A percentile compares a stretch with the other conserved stretches of the same genome.
Evolutionary conservation across 1,139 yeast genomes (phyloP).

Genomic region (Suhomyces chickasaworum): DNA sequence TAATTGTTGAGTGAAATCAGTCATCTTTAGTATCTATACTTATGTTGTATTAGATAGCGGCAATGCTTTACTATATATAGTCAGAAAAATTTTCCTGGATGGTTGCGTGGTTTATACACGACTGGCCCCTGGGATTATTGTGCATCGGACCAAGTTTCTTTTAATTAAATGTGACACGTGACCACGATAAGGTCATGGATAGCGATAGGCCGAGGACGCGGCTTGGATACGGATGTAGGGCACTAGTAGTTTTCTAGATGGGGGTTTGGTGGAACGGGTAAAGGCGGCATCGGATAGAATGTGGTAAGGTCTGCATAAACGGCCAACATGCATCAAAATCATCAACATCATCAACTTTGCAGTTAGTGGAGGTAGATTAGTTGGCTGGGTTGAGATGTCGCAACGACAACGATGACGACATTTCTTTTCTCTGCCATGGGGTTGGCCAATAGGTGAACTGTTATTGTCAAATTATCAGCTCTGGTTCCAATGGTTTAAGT

Average conservation of each 20-base stretch:
- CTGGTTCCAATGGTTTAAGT: too few species aligned
- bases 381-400: too few species aligned
- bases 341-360: too few species aligned
- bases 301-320: too few species aligned
- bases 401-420: too few species aligned
- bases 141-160: slow-evolving; percentile 5
- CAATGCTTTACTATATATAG: slow-evolving; percentile 9
- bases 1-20: slow-evolving; percentile 48
- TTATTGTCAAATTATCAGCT: too few species aligned
- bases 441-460: too few species aligned
- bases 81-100: slow-evolving; percentile 13
- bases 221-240: neutral
- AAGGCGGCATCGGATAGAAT: neutral
- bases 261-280: too few species aligned
- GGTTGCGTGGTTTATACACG: slow-evolving; percentile 14
- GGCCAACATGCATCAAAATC: too few species aligned
- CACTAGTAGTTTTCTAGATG: too few species aligned
- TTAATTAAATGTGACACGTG: slow-evolving; percentile 15
- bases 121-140: neutral
- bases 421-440: too few species aligned
- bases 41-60: slow-evolving; percentile 4
- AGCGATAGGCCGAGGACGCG: neutral
- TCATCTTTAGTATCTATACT: slow-evolving; percentile 25
- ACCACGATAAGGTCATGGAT: slow-evolving; percentile 9
- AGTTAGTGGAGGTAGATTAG: too few species aligned